phyloP scores from a whole-genome alignment of 2,329 filamentous ascomycete genomes.

The Herpotrichia juniperi region DNA sequence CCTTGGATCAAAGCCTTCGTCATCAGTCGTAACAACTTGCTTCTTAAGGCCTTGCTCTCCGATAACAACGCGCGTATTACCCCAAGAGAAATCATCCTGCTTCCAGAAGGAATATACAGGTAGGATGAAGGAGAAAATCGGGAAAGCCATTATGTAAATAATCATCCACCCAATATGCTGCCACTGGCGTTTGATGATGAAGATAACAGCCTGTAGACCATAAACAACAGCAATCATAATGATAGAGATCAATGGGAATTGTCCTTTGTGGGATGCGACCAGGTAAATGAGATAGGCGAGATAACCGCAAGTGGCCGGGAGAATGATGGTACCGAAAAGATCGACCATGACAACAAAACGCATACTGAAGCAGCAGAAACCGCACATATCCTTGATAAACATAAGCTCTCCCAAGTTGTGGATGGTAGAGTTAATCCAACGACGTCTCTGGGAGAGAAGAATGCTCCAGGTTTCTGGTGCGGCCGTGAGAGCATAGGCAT shows the following conservation, averaged over 20 bases:
- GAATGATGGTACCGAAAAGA: conserved; percentile 88
- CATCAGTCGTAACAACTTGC: conserved; percentile 81
- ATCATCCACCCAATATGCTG: conserved; percentile 99
- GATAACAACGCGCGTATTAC: conserved; percentile 96
- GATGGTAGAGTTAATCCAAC: conserved; percentile 99
- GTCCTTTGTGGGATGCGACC: conserved; percentile 70
- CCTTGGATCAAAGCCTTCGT: conserved; percentile 86
- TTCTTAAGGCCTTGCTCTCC: conserved; percentile 94
- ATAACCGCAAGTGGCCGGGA: conserved; percentile 87
- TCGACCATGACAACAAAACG: conserved; percentile 95
- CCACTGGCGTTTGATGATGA: conserved; percentile 97
- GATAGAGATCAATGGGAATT: conserved; percentile 86
- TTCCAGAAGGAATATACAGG: conserved; percentile 99
- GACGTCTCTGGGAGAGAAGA: conserved; percentile 93
- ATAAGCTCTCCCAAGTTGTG: conserved; percentile 95
- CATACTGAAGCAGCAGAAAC: conserved; percentile 99
- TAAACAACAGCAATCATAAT: conserved; percentile 90
- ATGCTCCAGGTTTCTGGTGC: conserved; percentile 95
- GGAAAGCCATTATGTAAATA: conserved; percentile 95
- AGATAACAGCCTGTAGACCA: conserved; percentile 93
- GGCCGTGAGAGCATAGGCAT: conserved; percentile 91
- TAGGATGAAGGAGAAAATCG: conserved; percentile 88
- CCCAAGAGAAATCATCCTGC: conserved; percentile 98
- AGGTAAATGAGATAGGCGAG: conserved; percentile 86
- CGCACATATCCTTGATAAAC: conserved; percentile 90